phyloP scores from a whole-genome alignment of 176 grass and related monocot species.

The Guadua angustifolia region DNA sequence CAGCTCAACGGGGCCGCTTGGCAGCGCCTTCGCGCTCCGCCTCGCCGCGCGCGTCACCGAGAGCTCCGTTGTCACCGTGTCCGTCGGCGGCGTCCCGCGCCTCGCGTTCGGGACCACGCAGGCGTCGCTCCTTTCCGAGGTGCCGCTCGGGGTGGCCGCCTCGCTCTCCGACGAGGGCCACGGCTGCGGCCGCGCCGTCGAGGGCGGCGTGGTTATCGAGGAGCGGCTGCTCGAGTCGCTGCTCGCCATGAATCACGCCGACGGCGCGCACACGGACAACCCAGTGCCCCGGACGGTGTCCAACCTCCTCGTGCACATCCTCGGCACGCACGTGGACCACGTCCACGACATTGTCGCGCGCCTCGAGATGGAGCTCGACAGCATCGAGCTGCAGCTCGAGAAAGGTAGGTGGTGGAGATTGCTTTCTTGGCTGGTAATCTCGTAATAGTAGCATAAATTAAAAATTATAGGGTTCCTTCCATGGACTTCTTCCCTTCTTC shows the following conservation, averaged over 20 bases:
- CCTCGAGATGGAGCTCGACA: conserved; percentile 87
- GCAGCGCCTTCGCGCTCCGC: conserved; percentile 74
- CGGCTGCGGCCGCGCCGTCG: conserved; percentile 42
- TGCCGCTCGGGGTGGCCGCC: conserved; percentile 61
- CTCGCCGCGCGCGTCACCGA: conserved; percentile 75
- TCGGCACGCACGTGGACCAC: conserved; percentile 89
- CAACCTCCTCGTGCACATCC: conserved; percentile 86
- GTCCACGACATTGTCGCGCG: conserved; percentile 93
- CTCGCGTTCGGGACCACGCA: conserved; percentile 67
- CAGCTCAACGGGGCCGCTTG: conserved; percentile 70
- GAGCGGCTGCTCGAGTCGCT: conserved; percentile 89
- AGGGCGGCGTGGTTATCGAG: conserved; percentile 68
- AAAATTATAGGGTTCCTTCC: not conserved
- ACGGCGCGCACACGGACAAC: conserved; percentile 93
- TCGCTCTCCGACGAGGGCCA: conserved; percentile 51
- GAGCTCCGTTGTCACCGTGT: conserved; percentile 76
- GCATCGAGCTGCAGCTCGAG: conserved; percentile 85
- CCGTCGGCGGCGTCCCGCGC: conserved; percentile 77
- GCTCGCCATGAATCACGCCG: conserved; percentile 88
- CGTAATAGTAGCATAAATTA: not conserved
- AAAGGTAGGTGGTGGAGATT: conserved; percentile 56
- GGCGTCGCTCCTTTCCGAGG: conserved; percentile 79
- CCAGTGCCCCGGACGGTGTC: conserved; percentile 75
- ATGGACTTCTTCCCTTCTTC: not conserved
- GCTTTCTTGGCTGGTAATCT: conserved; percentile 32